Evolutionary conservation across 495 filamentous ascomycete genomes (phyloP), one percentile per base, ranked within the genome.

Genomic region (Lindgomyces ingoldianus): DNA sequence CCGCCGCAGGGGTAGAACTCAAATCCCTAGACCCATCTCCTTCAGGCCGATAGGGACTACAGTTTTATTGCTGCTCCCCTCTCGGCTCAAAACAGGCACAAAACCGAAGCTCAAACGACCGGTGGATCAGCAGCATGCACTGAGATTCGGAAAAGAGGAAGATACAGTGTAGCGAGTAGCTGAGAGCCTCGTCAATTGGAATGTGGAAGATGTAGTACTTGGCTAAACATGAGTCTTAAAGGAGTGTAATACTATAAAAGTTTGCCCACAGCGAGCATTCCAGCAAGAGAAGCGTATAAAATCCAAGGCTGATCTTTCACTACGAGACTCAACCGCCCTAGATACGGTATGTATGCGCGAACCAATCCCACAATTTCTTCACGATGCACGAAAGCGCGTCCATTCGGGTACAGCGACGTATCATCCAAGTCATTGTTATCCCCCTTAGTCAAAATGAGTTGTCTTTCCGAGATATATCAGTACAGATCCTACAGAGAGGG

Each of bases 381-480:
- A 3, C 67, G 59, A 14, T 41, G 22, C n/a, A 72, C 62, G 42
- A 26, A 71, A 16, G 11, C 11, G 33, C 54, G 57, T 29, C 67
- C 66, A 10, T 18, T 27, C 24, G 71, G 73, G 54, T 73, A 75
- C 6, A 75, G 24, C 18, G 30, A 12, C n/a, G 49, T 41, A 60
- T 75, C 73, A 33, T 72, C 54, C 10, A 60, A n/a, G 1, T 22
- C 36, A 48, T 75, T 75, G 45, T 75, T 75, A 33, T 75, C 73
- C 2, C 73, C 71, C 48, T 75, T 74, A 10, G 69, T 73, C 25
- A 75, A 21, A 19, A 72, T 64, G 22, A 36, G 48, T 62, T 73
- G 69, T 41, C 68, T 70, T 60, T 50, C 70, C 18, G n/a, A 46
- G 41, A 18, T 12, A 55, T 6, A 22, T 18, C 8, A 47, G n/a